A percentile compares a stretch with the other conserved stretches of the same genome.
These are phyloP conservation scores for Arthroderma sp. DNA, from an alignment of 2,329 filamentous ascomycete species.

Conservation along the genomic window DNA sequence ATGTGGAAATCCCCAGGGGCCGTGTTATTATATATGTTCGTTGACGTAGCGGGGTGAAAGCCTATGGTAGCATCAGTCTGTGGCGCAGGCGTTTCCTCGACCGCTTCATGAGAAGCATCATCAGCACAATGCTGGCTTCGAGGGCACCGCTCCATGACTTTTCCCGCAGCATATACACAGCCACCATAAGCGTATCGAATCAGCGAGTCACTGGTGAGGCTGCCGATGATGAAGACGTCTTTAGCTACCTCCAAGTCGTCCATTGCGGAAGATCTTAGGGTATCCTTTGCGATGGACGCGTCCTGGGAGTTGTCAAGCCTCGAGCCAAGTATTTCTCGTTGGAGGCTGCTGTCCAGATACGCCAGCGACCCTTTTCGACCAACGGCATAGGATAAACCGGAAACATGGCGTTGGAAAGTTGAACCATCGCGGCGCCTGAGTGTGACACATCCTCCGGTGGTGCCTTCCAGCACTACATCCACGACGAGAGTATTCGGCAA, in stretches of 20 bases:
- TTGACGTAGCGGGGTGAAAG: no score
- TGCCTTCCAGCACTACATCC: conserved; percentile 24
- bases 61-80: background rate
- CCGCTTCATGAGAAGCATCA: background rate
- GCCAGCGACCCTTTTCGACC: conserved; percentile 44
- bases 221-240: conserved; percentile 46
- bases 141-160: conserved; percentile 28
- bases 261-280: conserved; percentile 42
- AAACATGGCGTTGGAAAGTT: conserved; percentile 35
- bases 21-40: background rate
- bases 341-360: conserved; percentile 40
- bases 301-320: conserved; percentile 14
- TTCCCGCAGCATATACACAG: conserved; percentile 45
- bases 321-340: conserved; percentile 35
- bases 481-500: conserved; percentile 42
- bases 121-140: background rate
- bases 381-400: conserved; percentile 44
- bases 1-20: background rate
- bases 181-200: conserved; percentile 49
- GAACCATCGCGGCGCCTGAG: conserved; percentile 36
- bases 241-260: conserved; percentile 42
- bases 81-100: background rate
- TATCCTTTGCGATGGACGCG: conserved; percentile 40
- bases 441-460: conserved; percentile 30
- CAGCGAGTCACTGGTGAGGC: conserved; percentile 48